Evolutionary conservation across 2,329 filamentous ascomycete genomes (phyloP), one percentile per base, ranked within the genome.

Genomic region (Aureobasidium leucospermi): DNA sequence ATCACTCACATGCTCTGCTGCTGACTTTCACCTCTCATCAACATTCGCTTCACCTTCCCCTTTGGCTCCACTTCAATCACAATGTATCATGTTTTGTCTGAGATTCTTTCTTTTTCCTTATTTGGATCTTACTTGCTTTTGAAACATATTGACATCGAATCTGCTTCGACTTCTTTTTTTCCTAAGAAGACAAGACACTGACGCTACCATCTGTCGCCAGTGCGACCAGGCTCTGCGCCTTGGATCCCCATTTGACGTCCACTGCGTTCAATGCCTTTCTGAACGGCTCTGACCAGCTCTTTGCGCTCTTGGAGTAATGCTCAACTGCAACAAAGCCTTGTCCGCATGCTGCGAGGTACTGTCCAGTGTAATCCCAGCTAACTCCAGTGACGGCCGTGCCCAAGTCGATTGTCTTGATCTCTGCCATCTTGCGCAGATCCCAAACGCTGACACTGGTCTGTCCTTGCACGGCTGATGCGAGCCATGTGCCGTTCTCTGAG

Each of bases 401-500:
- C 47, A 88, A 86, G 64, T 96, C 90, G 42, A 99, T 79, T n/a
- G 88, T 84, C 80, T 96, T 96, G 70, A 86, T 85, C 67, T 85
- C 82, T 5, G 86, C 86, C 16, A 88, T 85, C 75, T 96, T 96
- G 67, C 94, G 87, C 62, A 99, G 80, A 73, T 97, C 93, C 79
- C 95, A 97, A 58, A 97, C 85, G 9, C 89, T 89, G 39, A 96
- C 86, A 28, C 81, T 86, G 23, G 85, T 88, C 64, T 91, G 89
- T 32, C 85, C 86, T 72, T 90, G 86, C 61, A 87, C 85, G 7
- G 87, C 86, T 5, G 90, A 88, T 1, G 93, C 93, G 64, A 99
- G 86, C 90, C 92, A 97, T 67, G 89, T 96, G 28, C 94, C 94
- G 67, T 99, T 99, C 73, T 99, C 94, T 0, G 92, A 96, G 75